Evolutionary conservation across 2,329 filamentous ascomycete species (phyloP).

Genomic region (Penicillium corylophilum): DNA sequence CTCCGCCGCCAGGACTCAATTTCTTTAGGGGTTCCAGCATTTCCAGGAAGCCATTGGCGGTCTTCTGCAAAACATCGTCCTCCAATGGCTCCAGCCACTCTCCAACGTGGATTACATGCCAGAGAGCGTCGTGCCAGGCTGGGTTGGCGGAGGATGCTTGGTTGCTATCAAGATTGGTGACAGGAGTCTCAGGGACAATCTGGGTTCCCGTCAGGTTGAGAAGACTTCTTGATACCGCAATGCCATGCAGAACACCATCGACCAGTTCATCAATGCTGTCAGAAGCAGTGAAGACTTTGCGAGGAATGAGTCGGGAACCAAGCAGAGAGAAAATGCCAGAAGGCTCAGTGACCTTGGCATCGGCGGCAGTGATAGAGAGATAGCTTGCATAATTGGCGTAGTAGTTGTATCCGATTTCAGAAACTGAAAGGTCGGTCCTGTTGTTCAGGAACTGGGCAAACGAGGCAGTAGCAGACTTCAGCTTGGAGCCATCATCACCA

Average conservation of each 20-base stretch:
- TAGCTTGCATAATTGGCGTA: background rate
- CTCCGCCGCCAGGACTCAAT: background rate
- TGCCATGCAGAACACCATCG: background rate
- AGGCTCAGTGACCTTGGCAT: background rate
- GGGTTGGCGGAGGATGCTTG: background rate
- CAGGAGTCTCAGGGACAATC: background rate
- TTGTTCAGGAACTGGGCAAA: background rate
- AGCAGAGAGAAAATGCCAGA: background rate
- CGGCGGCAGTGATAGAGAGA: background rate
- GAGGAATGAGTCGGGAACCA: background rate
- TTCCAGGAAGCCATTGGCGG: background rate
- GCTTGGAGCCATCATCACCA: background rate
- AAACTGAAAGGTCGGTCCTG: background rate
- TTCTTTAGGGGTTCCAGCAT: background rate
- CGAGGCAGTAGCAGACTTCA: background rate
- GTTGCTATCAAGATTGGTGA: background rate
- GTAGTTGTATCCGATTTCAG: background rate
- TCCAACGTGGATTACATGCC: background rate
- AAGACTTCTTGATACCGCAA: background rate
- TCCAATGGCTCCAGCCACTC: background rate
- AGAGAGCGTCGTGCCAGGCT: background rate
- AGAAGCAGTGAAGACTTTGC: background rate
- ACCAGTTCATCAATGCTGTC: background rate
- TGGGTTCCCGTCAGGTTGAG: background rate
- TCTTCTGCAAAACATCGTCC: background rate